A percentile compares a stretch with the other conserved stretches of the same genome.
These are phyloP conservation scores for Thelonectria rubi DNA, from an alignment of 2,329 filamentous ascomycete genomes.

Conservation along the genomic window DNA sequence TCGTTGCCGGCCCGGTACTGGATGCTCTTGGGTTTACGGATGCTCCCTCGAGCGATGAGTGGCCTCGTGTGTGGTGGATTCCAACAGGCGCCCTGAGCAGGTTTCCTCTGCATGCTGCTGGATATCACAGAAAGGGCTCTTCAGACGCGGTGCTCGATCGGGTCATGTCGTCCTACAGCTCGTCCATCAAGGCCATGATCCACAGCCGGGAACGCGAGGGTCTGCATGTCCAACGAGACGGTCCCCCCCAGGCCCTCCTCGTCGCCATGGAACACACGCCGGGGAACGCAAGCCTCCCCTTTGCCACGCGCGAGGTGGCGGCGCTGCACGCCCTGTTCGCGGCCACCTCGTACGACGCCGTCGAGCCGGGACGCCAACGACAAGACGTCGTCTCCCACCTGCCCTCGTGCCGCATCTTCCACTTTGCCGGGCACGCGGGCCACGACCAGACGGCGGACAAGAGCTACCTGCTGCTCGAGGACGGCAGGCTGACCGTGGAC, in stretches of 20 bases:
- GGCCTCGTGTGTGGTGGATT: constrained; percentile 49
- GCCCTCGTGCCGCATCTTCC: constrained; percentile 23
- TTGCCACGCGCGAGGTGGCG: not conserved
- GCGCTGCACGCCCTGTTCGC: constrained; percentile 20
- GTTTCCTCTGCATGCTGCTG: constrained; percentile 49
- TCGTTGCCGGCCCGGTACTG: constrained; percentile 39
- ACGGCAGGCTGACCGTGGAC: not conserved
- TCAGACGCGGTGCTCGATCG: constrained; percentile 44
- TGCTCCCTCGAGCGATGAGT: constrained; percentile 18
- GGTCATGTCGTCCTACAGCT: constrained; percentile 50
- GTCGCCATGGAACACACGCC: constrained; percentile 1
- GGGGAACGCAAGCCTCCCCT: not conserved
- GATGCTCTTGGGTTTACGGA: constrained; percentile 38
- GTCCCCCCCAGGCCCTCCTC: not conserved
- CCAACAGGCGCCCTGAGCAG: constrained; percentile 42
- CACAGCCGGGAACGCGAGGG: constrained; percentile 20
- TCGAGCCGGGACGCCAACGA: constrained; percentile 18
- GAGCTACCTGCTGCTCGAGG: not conserved
- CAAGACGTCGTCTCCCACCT: constrained; percentile 40
- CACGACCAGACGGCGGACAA: not conserved
- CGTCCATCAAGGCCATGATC: constrained; percentile 47
- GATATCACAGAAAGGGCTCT: constrained; percentile 37
- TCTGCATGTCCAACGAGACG: not conserved
- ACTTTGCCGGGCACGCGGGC: not conserved
- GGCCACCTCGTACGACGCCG: not conserved